Conservation (phyloP, 176 grass and related monocot species). For the Aechmea fasciata region DNA sequence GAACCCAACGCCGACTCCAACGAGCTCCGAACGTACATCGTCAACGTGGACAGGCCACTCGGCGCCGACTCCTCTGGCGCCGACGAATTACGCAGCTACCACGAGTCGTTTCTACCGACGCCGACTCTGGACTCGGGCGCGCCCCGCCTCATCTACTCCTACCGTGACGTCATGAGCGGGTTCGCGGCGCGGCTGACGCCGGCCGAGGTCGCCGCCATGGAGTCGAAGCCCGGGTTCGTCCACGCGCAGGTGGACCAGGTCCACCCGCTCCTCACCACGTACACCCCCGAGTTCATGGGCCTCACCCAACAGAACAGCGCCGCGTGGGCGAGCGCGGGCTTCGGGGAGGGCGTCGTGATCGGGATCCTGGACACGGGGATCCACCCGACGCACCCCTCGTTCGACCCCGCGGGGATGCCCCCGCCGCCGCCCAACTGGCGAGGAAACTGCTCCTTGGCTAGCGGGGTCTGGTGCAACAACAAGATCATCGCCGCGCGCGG, state of each 20-base stretch:
- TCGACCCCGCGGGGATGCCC: slow-evolving; percentile 27
- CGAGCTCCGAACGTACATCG: background rate
- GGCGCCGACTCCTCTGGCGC: background rate
- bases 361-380: slow-evolving; percentile 58
- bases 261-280: background rate
- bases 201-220: slow-evolving; percentile 37
- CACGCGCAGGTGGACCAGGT: background rate
- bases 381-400: slow-evolving; percentile 42
- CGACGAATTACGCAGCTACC: slow-evolving; percentile 19
- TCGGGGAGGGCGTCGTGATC: slow-evolving; percentile 38
- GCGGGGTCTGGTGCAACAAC: slow-evolving; percentile 39
- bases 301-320: slow-evolving; percentile 7
- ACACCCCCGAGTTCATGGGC: slow-evolving; percentile 21
- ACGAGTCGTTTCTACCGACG: slow-evolving; percentile 50
- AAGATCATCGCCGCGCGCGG: slow-evolving; percentile 44
- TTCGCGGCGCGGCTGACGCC: slow-evolving; percentile 49
- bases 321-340: slow-evolving; percentile 26
- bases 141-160: slow-evolving; percentile 53
- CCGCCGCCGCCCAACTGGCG: slow-evolving; percentile 52
- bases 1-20: background rate
- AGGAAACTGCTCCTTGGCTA: slow-evolving; percentile 18
- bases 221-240: background rate
- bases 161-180: slow-evolving; percentile 54
- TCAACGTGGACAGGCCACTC: background rate
- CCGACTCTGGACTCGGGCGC: slow-evolving; percentile 23